These are phyloP conservation scores for Middelhovenomyces tepae DNA, from an alignment of 805 yeast genomes.

Conservation along the genomic window DNA sequence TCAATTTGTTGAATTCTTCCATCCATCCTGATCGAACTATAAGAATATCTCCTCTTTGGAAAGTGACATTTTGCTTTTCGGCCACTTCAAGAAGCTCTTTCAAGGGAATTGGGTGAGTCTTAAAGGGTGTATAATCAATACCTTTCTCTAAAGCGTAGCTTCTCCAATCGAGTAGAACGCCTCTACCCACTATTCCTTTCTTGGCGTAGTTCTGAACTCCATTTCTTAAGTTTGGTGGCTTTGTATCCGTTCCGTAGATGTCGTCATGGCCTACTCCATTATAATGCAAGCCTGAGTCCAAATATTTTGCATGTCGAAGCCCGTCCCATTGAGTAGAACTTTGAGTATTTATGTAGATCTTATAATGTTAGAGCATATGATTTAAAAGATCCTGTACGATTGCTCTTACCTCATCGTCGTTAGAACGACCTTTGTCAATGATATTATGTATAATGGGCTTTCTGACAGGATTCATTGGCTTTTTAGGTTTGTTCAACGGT, in stretches of 20 bases:
- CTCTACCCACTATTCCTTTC: constrained; percentile 28
- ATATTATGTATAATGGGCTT: too few relatives aligned
- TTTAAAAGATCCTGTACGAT: too few relatives aligned
- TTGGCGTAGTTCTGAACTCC: constrained; percentile 21
- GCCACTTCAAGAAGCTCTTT: constrained; percentile 20
- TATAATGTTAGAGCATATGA: too few relatives aligned
- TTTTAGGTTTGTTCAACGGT: too few relatives aligned
- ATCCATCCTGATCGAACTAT: constrained; percentile 26
- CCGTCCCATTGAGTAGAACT: constrained; percentile 30
- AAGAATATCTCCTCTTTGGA: constrained; percentile 26
- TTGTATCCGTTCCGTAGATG: too few relatives aligned
- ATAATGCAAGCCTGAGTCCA: too few relatives aligned
- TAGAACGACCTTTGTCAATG: too few relatives aligned
- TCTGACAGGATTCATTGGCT: too few relatives aligned
- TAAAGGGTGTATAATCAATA: constrained; percentile 22
- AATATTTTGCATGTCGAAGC: constrained; percentile 25
- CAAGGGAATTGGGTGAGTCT: constrained; percentile 18
- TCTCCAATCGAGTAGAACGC: constrained; percentile 28
- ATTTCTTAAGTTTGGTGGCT: too few relatives aligned
- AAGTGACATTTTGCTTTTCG: constrained; percentile 17
- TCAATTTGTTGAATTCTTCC: constrained; percentile 19
- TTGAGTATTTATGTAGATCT: constrained; percentile 25
- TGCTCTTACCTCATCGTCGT: too few relatives aligned
- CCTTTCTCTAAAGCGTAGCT: constrained; percentile 23
- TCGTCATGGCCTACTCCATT: too few relatives aligned